A percentile compares a stretch with the other conserved stretches of the same genome.
phyloP scores from a whole-genome alignment of 164 flowering plant species.

The Vitis rupestris region DNA sequence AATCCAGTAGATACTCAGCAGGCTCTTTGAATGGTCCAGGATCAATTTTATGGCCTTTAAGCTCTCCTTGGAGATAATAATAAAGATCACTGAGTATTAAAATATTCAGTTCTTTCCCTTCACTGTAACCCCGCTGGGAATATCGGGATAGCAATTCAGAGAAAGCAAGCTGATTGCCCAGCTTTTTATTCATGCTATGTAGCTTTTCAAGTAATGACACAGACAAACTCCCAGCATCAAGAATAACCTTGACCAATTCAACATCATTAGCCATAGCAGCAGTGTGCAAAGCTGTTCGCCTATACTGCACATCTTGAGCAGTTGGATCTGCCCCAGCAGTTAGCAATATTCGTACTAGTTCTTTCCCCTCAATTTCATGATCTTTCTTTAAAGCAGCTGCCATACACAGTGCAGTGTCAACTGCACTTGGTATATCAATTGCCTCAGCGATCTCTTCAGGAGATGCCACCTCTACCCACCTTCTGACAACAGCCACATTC shows the following conservation, averaged over 20 bases:
- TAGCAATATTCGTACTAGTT: conserved; percentile 75
- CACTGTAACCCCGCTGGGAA: too few species aligned
- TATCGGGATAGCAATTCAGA: too few species aligned
- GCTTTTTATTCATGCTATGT: too few species aligned
- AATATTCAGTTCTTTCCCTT: too few species aligned
- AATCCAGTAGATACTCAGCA: conserved; percentile 34
- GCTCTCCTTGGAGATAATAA: conserved; percentile 87
- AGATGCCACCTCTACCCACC: conserved; percentile 91
- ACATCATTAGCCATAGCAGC: conserved; percentile 95
- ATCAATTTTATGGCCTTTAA: conserved; percentile 72
- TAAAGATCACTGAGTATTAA: conserved; percentile 78
- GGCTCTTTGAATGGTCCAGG: conserved; percentile 81
- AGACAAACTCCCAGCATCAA: conserved; percentile 67
- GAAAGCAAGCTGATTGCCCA: too few species aligned
- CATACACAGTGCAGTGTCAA: conserved; percentile 92
- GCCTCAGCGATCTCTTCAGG: conserved; percentile 70
- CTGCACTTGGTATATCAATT: conserved; percentile 75
- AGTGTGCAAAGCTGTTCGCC: conserved; percentile 83
- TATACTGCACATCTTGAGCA: conserved; percentile 80
- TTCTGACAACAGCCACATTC: conserved; percentile 87
- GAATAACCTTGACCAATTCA: conserved; percentile 76
- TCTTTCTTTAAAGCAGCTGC: conserved; percentile 93
- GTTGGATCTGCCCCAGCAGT: conserved; percentile 94
- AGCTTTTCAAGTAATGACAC: conserved; percentile 11
- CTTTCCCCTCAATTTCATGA: conserved; percentile 90